Conservation (phyloP, 192 early-diverging fungal species). For the Coemansia sp. region DNA sequence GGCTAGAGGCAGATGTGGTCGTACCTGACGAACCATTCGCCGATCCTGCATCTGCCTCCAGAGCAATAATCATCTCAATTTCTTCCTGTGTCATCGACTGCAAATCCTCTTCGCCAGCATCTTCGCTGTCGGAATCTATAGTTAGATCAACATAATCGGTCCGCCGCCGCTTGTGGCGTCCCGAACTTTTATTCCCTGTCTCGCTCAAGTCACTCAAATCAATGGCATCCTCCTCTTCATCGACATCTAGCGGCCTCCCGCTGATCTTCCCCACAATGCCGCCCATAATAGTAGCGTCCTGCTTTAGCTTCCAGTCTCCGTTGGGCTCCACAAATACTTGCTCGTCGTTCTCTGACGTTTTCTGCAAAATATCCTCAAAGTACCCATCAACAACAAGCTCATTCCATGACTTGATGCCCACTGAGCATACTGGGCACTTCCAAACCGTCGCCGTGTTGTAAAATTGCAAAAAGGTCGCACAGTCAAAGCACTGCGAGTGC, state of each 20-base stretch:
- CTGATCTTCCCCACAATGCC: slow-evolving; percentile 17
- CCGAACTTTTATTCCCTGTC: not conserved
- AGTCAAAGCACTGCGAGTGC: slow-evolving; percentile 87
- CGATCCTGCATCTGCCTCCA: slow-evolving; percentile 4
- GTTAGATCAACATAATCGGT: slow-evolving; percentile 67
- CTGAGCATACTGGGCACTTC: slow-evolving; percentile 77
- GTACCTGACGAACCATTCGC: not conserved
- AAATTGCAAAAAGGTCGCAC: slow-evolving; percentile 66
- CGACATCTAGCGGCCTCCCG: slow-evolving; percentile 13
- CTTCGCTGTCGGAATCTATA: slow-evolving; percentile 42
- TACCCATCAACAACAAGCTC: slow-evolving; percentile 73
- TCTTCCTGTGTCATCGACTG: slow-evolving; percentile 43
- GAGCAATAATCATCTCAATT: slow-evolving; percentile 23
- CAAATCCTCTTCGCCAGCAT: slow-evolving; percentile 15
- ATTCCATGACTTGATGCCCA: slow-evolving; percentile 44
- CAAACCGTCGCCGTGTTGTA: slow-evolving; percentile 67
- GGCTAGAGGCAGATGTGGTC: not conserved
- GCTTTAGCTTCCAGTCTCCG: slow-evolving; percentile 39
- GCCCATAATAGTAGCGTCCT: slow-evolving; percentile 38
- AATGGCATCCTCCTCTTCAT: slow-evolving; percentile 14
- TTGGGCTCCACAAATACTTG: slow-evolving; percentile 45
- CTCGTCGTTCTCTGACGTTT: slow-evolving; percentile 26
- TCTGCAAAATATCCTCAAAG: slow-evolving; percentile 47
- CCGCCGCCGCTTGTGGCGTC: slow-evolving; percentile 45
- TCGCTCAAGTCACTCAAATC: slow-evolving; percentile 32